phyloP scores from a whole-genome alignment of 257 asterid genomes.

The Cruciata laevipes region DNA sequence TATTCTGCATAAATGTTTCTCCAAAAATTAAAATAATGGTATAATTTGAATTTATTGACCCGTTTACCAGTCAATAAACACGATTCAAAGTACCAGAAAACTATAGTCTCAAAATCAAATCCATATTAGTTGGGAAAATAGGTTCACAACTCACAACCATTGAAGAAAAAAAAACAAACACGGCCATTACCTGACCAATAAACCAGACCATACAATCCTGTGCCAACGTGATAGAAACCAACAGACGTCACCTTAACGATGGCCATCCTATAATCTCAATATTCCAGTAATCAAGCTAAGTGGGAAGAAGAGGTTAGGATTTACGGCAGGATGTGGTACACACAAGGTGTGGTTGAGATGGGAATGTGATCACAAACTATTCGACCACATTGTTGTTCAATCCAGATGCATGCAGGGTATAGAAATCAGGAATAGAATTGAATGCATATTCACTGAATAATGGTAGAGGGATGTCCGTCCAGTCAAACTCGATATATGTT shows the following conservation, averaged over 20 bases:
- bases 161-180: slow-evolving; percentile 23
- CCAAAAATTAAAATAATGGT: too few relatives aligned
- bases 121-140: slow-evolving; percentile 19
- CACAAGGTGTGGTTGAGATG: too few relatives aligned
- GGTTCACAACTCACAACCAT: slow-evolving; percentile 23
- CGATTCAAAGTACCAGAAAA: slow-evolving; percentile 19
- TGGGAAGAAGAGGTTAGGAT: slow-evolving; percentile 66
- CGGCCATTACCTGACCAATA: slow-evolving; percentile 11
- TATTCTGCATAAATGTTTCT: too few relatives aligned
- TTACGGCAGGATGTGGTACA: slow-evolving; percentile 45
- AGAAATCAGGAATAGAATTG: too few relatives aligned
- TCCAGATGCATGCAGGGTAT: too few relatives aligned
- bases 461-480: too few relatives aligned
- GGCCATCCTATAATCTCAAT: neutral
- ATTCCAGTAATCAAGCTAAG: slow-evolving; percentile 14
- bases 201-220: fast-evolving
- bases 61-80: neutral
- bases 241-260: neutral
- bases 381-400: too few relatives aligned
- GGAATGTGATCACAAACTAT: too few relatives aligned
- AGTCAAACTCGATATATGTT: too few relatives aligned
- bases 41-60: too few relatives aligned
- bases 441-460: too few relatives aligned
- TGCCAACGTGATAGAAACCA: slow-evolving; percentile 24
- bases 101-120: slow-evolving; percentile 31